Evolutionary conservation across 805 yeast species (phyloP).

Genomic region (Yamadazyma ubonensis): DNA sequence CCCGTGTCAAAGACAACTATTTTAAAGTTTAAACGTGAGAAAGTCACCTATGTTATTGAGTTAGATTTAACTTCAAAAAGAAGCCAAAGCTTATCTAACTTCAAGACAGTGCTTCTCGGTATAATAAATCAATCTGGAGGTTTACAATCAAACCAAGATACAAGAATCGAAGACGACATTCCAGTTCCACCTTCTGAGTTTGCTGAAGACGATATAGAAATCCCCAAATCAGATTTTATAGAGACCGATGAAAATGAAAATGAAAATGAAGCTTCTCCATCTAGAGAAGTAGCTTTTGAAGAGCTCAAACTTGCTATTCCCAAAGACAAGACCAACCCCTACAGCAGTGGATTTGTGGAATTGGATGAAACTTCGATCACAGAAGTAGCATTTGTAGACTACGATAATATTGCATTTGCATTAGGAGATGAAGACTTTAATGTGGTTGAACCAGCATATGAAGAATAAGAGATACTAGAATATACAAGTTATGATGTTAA

Average conservation of each 20-base stretch:
- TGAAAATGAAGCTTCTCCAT: constrained; percentile 9
- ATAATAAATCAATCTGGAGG: constrained; percentile 53
- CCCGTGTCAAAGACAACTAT: constrained; percentile 18
- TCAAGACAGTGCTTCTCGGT: constrained; percentile 27
- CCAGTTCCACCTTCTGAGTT: constrained; percentile 11
- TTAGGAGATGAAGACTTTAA: constrained; percentile 35
- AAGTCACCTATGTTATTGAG: constrained; percentile 31
- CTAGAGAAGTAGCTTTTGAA: constrained; percentile 14
- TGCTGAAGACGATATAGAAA: constrained; percentile 28
- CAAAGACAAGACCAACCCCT: constrained; percentile 34
- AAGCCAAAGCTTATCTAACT: constrained; percentile 15
- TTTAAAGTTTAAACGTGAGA: constrained; percentile 35
- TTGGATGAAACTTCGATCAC: constrained; percentile 28
- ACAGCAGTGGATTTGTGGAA: constrained; percentile 36
- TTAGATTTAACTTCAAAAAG: constrained; percentile 19
- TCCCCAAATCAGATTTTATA: constrained; percentile 39
- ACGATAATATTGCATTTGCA: constrained; percentile 43
- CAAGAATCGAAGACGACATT: constrained; percentile 23
- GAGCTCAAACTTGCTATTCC: constrained; percentile 44
- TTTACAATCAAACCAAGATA: constrained; percentile 1
- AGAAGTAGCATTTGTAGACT: constrained; percentile 37
- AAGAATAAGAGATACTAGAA: constrained; percentile 18
- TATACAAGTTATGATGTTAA: constrained; percentile 6
- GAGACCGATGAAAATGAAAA: constrained; percentile 28
- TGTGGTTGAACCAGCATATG: constrained; percentile 35